Evolutionary conservation across 768 basidiomycete species (phyloP).

Genomic region (Polyporus arcularius): DNA sequence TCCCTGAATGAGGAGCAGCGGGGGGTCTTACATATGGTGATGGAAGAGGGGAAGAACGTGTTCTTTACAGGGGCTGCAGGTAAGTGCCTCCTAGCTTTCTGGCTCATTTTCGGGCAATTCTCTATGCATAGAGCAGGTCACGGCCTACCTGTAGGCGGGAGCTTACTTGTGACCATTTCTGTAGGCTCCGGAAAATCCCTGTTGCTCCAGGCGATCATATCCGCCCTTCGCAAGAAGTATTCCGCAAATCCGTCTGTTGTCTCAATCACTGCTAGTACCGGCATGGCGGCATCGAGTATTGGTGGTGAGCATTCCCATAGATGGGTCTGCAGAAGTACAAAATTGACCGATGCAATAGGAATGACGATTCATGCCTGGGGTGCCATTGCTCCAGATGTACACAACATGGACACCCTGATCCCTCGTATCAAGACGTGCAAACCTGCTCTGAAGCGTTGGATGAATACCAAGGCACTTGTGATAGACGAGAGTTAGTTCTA

Average conservation of each 20-base stretch:
- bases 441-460: constrained; percentile 59
- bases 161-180: background rate
- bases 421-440: constrained; percentile 52
- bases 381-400: constrained; percentile 55
- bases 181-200: constrained; percentile 68
- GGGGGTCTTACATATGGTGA: constrained; percentile 49
- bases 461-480: constrained; percentile 55
- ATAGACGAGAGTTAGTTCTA: constrained; percentile 59
- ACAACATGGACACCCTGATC: constrained; percentile 46
- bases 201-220: constrained; percentile 58
- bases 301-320: constrained; percentile 42
- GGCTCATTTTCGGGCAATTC: too few relatives aligned
- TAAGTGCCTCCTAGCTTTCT: constrained; percentile 31
- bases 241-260: constrained; percentile 44
- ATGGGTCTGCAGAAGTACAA: constrained; percentile 19
- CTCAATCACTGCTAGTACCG: constrained; percentile 61
- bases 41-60: constrained; percentile 58
- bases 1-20: constrained; percentile 56
- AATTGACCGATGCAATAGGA: constrained; percentile 34
- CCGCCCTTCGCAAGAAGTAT: constrained; percentile 48
- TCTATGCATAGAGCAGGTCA: too few relatives aligned
- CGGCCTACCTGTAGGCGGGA: too few relatives aligned
- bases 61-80: constrained; percentile 76
- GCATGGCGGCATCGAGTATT: constrained; percentile 71
- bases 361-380: constrained; percentile 64